Evolutionary conservation across 495 filamentous ascomycete genomes (phyloP), one percentile per base, ranked within the genome.

Genomic region (Immersiella caudata): DNA sequence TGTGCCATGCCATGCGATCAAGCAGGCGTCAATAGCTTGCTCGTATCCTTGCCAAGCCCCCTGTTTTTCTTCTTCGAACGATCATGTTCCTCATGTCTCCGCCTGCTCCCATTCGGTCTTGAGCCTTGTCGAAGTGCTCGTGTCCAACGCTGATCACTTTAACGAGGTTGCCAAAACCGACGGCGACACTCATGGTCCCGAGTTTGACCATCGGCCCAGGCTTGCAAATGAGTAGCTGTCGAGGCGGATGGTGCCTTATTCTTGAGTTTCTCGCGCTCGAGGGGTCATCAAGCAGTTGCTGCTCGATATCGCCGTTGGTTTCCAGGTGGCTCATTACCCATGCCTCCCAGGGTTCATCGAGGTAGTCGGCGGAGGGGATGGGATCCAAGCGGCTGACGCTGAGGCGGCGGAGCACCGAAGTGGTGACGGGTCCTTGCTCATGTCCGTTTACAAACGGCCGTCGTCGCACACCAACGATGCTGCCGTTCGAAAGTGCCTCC

Each of bases 131-230:
- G 72, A 87, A 90, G 50, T 85, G 77, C 71, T 89, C 88, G 65
- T 86, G 83, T 25, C 88, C 88, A 7, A 87, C 77, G 29, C 81
- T 85, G 35, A 91, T 78, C 27, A 92, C 73, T 74, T 91, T 91
- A 67, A 92, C 81, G 1, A 84, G 79, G 64, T 91, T 89, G 9
- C 89, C 90, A 40, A 91, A 85, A 0, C 83, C 88, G 1, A 93
- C 82, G 1, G 87, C 90, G 16, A 91, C 80, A 55, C 83, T 87
- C 55, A 80, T 72, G 20, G 82, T 80, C 6, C 89, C 89, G 6
- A 90, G 73, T 62, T 80, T 79, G 6, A 79, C 75, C 65, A 90
- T 84, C 0, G 89, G 89, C 0, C 90, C 90, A 0, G 86, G 74
- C 60, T 78, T 79, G 18, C 81, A 82, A 18, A 91, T 87, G 49